These are phyloP conservation scores for Suhomyces chickasaworum DNA, from an alignment of 1,139 yeast species.

Conservation along the genomic window DNA sequence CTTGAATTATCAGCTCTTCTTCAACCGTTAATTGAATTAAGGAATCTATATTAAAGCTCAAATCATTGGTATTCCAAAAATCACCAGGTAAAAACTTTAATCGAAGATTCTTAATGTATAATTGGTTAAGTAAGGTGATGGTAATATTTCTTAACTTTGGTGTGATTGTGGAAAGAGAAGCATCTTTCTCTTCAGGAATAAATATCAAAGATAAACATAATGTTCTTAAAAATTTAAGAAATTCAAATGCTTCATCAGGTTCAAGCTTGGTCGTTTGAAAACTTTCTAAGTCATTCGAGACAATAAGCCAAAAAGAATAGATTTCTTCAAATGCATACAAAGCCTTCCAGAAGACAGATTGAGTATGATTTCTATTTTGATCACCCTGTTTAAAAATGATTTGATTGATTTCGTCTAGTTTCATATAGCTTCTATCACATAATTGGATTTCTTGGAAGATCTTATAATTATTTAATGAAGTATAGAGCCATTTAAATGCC, in stretches of 20 bases:
- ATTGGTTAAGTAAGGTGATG: constrained; percentile 60
- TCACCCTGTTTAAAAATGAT: neutral
- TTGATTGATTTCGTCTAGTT: constrained; percentile 14
- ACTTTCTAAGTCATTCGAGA: constrained; percentile 72
- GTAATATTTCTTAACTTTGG: constrained; percentile 39
- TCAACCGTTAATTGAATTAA: constrained; percentile 40
- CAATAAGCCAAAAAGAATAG: constrained; percentile 55
- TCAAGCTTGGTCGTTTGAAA: constrained; percentile 48
- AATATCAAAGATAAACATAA: constrained; percentile 60
- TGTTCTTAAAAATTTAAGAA: constrained; percentile 54
- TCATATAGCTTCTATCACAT: constrained; percentile 24
- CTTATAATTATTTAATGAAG: constrained; percentile 11
- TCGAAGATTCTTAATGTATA: constrained; percentile 70
- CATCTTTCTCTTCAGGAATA: constrained; percentile 30
- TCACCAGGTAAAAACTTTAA: constrained; percentile 52
- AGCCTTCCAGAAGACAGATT: constrained; percentile 34
- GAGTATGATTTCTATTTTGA: neutral
- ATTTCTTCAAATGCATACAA: constrained; percentile 49
- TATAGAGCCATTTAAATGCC: constrained; percentile 34
- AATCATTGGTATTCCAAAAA: constrained; percentile 56
- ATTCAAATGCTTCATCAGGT: constrained; percentile 43
- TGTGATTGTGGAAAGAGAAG: constrained; percentile 4
- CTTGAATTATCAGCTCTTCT: constrained; percentile 34
- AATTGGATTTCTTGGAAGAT: constrained; percentile 19
- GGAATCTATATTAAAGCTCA: constrained; percentile 31